Evolutionary conservation across 129 eudicot species (phyloP).

Genomic region (sunflower (Helianthus annuus)): DNA sequence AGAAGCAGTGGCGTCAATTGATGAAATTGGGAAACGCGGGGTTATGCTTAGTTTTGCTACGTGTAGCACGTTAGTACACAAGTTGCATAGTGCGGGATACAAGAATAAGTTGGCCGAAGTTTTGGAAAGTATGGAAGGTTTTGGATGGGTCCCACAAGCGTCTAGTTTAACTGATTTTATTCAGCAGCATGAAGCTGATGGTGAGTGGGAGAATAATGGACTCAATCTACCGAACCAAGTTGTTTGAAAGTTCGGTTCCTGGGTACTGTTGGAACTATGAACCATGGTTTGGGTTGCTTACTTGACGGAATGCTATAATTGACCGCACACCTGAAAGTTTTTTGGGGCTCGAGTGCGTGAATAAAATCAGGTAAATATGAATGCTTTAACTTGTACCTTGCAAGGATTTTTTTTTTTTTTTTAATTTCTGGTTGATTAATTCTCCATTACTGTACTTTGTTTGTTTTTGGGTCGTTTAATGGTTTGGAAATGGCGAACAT

Average conservation of each 20-base stretch:
- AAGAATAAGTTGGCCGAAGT: slow-evolving; percentile 50
- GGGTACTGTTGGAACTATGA: slow-evolving; percentile 11
- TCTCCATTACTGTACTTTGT: no score
- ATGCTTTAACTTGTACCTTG: not conserved
- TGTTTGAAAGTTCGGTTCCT: slow-evolving; percentile 38
- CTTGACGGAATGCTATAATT: slow-evolving; percentile 6
- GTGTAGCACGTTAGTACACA: slow-evolving; percentile 50
- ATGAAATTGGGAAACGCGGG: slow-evolving; percentile 65
- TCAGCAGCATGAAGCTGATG: slow-evolving; percentile 25
- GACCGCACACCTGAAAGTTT: not conserved
- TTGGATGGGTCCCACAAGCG: slow-evolving; percentile 64
- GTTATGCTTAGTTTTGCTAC: slow-evolving; percentile 59
- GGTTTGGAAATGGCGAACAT: no score
- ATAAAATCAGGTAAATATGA: slow-evolving; percentile 21
- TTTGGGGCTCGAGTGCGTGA: slow-evolving; percentile 1
- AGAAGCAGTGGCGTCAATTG: slow-evolving; percentile 49
- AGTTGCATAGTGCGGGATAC: slow-evolving; percentile 52
- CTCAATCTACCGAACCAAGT: slow-evolving; percentile 27
- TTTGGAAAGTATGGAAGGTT: slow-evolving; percentile 57
- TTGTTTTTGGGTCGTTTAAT: no score
- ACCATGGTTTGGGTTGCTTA: slow-evolving; percentile 20
- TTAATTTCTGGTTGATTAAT: no score
- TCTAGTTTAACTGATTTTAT: slow-evolving; percentile 50
- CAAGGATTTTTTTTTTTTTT: not conserved
- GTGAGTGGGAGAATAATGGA: slow-evolving; percentile 27